These are phyloP conservation scores for Cyclotella cryptica DNA, from an alignment of 108 stramenopile genomes.

Conservation along the genomic window DNA sequence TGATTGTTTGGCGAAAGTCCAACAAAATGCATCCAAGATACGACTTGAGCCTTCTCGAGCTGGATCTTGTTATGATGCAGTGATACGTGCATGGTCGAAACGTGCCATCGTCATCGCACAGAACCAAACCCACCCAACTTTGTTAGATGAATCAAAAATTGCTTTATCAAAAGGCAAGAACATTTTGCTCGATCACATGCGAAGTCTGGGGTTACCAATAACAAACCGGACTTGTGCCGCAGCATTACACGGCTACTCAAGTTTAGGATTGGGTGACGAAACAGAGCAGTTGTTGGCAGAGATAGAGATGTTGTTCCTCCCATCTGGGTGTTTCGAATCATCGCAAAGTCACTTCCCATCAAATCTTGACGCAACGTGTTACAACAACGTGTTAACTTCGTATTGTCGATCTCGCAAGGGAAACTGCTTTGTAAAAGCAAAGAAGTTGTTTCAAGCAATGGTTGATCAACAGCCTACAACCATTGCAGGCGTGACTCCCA, in stretches of 20 bases:
- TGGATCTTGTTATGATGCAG: conserved; percentile 44
- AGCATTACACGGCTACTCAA: conserved; percentile 38
- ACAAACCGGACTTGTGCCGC: conserved; percentile 37
- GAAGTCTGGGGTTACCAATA: conserved; percentile 24
- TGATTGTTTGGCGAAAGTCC: neutral
- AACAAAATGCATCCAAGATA: conserved; percentile 3
- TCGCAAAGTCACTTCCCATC: conserved; percentile 7
- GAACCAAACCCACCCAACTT: neutral
- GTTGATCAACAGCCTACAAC: neutral
- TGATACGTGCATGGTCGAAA: conserved; percentile 35
- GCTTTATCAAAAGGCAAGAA: conserved; percentile 25
- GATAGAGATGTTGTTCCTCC: conserved; percentile 29
- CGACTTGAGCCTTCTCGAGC: conserved; percentile 24
- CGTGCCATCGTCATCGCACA: conserved; percentile 8
- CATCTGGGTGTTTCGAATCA: neutral
- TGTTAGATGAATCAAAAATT: neutral
- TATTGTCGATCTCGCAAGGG: conserved; percentile 15
- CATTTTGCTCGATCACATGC: conserved; percentile 46
- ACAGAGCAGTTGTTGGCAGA: conserved; percentile 24
- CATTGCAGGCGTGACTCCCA: neutral
- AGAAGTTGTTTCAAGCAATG: conserved; percentile 29
- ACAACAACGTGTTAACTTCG: neutral
- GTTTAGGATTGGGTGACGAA: conserved; percentile 42
- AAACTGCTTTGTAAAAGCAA: conserved; percentile 9
- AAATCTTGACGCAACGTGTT: conserved; percentile 18